Evolutionary conservation across 306 rosid genomes (phyloP).

Genomic region (Citrullus amarus): DNA sequence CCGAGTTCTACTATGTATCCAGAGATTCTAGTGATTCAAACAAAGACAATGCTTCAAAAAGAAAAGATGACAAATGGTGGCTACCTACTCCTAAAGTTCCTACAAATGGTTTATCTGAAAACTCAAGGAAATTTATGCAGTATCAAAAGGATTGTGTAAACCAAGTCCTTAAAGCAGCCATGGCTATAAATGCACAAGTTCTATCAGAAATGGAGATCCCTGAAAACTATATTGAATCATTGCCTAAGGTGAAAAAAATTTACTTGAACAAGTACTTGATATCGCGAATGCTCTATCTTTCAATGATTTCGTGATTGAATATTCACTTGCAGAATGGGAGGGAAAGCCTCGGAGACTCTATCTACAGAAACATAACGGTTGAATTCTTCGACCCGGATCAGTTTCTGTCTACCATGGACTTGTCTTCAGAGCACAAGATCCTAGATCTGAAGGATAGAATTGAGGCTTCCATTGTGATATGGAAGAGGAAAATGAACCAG

Average conservation of each 20-base stretch:
- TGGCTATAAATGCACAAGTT: constrained; percentile 96
- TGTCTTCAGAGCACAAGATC: constrained; percentile 87
- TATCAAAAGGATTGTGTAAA: constrained; percentile 92
- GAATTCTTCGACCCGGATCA: constrained; percentile 89
- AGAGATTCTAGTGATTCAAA: constrained; percentile 51
- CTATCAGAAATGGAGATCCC: constrained; percentile 93
- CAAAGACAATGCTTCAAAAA: constrained; percentile 25
- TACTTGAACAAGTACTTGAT: not conserved
- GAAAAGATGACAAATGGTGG: constrained; percentile 93
- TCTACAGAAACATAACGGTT: constrained; percentile 67
- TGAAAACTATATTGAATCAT: constrained; percentile 74
- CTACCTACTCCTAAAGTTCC: constrained; percentile 85
- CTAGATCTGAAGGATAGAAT: constrained; percentile 83
- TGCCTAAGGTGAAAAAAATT: constrained; percentile 64
- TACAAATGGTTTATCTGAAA: constrained; percentile 60
- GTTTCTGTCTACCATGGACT: constrained; percentile 62
- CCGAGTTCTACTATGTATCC: constrained; percentile 63
- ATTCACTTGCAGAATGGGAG: constrained; percentile 62
- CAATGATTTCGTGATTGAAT: not conserved
- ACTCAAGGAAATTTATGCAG: constrained; percentile 71
- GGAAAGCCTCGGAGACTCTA: constrained; percentile 81
- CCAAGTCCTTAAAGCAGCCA: constrained; percentile 98
- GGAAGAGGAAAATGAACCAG: constrained; percentile 94
- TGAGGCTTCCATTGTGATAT: constrained; percentile 92
- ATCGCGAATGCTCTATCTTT: not conserved